Evolutionary conservation across 768 basidiomycete genomes (phyloP), one percentile per base, ranked within the genome.

Genomic region (Clathrus columnatus): DNA sequence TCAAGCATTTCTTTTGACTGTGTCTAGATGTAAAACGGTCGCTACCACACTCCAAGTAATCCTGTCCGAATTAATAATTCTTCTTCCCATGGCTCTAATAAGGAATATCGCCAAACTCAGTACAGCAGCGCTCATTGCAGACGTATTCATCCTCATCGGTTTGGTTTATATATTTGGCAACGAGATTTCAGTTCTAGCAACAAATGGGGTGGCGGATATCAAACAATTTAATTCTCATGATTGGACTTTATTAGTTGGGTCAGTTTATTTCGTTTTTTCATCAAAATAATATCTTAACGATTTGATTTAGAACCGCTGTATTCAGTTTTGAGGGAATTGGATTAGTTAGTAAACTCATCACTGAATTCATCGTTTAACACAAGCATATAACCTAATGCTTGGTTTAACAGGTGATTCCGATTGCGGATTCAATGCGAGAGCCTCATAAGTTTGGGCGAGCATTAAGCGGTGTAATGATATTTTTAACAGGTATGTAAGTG

Each of bases 251-350:
- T 81, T 99, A 58, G 87, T 99, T 56, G 96, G 92, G 87, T 90
- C 61, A 21, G 41, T 20, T 24, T 16, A 27, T 48, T 47, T 11
- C 23, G 42, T 48, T 48, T 44, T 26, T 30, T 7, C 29, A 23
- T 4, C 47, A 47, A 60, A 5, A 59, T 54, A 43, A 59, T 41
- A 48, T 59, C 44, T 56, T 20, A n/a, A n/a, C n/a, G n/a, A n/a
- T n/a, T n/a, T 23, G 24, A 29, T 14, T 24, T 58, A 91, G 93
- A 7, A 97, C 96, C 21, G 95, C 96, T 2, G 95, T 97, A 27
- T 98, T 98, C 69, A 91, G 96, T 1, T 99, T 98, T 62, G 95
- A 99, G 69, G 95, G 95, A 7, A 91, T 99, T 61, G 96, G 95
- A 48, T 73, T 98, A 70, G 85, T 87, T 61, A 61, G 82, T 68